Conservation (phyloP, 345 rosid species). For the Laguncularia racemosa region DNA sequence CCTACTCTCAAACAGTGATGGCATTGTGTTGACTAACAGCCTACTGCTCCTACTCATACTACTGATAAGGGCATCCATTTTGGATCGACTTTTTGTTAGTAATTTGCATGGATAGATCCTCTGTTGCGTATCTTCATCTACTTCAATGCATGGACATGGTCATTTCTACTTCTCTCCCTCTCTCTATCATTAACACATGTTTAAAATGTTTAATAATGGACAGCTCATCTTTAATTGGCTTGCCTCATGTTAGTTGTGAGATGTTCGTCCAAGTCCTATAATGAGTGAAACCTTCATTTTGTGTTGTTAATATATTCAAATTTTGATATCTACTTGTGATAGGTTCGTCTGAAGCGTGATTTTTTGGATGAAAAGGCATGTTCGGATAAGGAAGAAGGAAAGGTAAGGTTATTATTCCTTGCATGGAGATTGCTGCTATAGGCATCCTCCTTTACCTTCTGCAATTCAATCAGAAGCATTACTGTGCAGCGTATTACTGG, state of each 20-base stretch:
- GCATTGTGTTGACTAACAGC: too few species aligned
- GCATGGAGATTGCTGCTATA: conserved; percentile 12
- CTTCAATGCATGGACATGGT: neutral
- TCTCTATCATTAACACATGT: neutral
- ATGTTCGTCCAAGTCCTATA: too few species aligned
- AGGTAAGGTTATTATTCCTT: conserved; percentile 30
- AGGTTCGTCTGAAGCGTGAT: conserved; percentile 90
- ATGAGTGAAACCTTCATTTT: neutral
- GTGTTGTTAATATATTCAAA: neutral
- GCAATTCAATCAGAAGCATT: conserved; percentile 17
- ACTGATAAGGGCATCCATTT: too few species aligned
- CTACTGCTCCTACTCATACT: too few species aligned
- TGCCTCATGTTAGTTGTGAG: too few species aligned
- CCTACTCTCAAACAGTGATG: too few species aligned
- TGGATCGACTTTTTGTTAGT: too few species aligned
- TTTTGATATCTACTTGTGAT: conserved; percentile 12
- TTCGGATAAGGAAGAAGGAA: conserved; percentile 27
- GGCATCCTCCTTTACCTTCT: conserved; percentile 7
- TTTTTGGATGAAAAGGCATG: conserved; percentile 55
- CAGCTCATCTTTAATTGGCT: too few species aligned
- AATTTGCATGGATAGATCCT: neutral
- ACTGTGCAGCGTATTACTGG: conserved; percentile 50
- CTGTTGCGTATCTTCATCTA: neutral
- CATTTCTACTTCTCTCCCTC: neutral
- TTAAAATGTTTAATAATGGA: too few species aligned